These are phyloP conservation scores for Exserohilum rostratum DNA, from an alignment of 2,329 filamentous ascomycete genomes.

Conservation along the genomic window DNA sequence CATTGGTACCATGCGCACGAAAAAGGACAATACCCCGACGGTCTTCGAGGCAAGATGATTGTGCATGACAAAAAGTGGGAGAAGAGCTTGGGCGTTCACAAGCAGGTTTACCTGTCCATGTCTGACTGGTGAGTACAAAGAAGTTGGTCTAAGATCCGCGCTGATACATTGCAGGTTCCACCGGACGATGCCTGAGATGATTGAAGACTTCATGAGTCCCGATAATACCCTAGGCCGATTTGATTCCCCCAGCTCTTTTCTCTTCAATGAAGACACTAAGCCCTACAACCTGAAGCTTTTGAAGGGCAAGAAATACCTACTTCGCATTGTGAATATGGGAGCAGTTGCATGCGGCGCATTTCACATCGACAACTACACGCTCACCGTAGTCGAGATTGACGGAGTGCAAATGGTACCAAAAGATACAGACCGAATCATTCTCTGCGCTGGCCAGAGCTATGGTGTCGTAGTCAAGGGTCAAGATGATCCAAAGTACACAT, in stretches of 20 bases:
- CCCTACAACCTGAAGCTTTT: constrained; percentile 44
- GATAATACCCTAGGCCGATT: constrained; percentile 42
- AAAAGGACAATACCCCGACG: constrained; percentile 49
- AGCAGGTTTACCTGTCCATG: constrained; percentile 10
- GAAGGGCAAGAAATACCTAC: constrained; percentile 63
- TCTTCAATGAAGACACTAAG: constrained; percentile 16
- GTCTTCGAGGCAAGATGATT: constrained; percentile 47
- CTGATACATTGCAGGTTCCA: constrained; percentile 7
- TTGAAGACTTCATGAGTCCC: constrained; percentile 53
- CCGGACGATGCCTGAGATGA: constrained; percentile 29
- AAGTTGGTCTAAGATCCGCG: constrained; percentile 24
- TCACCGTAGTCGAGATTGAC: constrained; percentile 30
- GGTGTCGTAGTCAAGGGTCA: constrained; percentile 29
- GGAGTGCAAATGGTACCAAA: constrained; percentile 50
- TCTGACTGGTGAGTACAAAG: constrained; percentile 8
- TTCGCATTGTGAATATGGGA: constrained; percentile 67
- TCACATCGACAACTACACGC: constrained; percentile 48
- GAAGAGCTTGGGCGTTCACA: constrained; percentile 43
- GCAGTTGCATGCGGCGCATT: constrained; percentile 53
- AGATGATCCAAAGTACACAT: constrained; percentile 49
- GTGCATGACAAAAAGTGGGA: constrained; percentile 50
- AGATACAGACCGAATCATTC: constrained; percentile 47
- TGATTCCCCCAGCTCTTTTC: constrained; percentile 8
- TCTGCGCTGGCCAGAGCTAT: constrained; percentile 38
- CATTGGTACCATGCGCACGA: constrained; percentile 72